Conservation (phyloP, 768 basidiomycete species). For the Agrocybe pediades region DNA sequence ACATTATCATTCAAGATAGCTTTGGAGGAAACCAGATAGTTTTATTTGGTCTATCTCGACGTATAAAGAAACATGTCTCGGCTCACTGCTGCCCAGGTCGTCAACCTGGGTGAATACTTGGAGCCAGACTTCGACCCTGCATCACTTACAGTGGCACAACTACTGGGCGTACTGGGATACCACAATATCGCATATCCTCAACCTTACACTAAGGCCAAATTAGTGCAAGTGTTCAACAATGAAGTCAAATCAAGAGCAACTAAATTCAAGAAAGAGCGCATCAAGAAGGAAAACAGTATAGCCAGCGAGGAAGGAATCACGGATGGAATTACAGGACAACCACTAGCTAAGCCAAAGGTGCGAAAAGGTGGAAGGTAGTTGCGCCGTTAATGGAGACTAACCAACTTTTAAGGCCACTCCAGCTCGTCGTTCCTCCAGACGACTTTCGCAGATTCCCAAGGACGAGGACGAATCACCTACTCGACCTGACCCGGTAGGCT, state of each 20-base stretch:
- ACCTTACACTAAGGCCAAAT: slow-evolving; percentile 75
- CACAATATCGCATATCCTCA: slow-evolving; percentile 77
- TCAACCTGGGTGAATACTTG: slow-evolving; percentile 76
- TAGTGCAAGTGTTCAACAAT: slow-evolving; percentile 76
- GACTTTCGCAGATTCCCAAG: slow-evolving; percentile 63
- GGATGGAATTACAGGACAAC: slow-evolving; percentile 81
- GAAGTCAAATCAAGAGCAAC: slow-evolving; percentile 64
- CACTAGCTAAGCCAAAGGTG: slow-evolving; percentile 54
- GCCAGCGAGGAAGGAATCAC: slow-evolving; percentile 84
- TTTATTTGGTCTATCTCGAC: not conserved
- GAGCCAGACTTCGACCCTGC: slow-evolving; percentile 76
- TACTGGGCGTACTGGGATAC: slow-evolving; percentile 74
- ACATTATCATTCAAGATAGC: not conserved
- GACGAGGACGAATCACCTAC: slow-evolving; percentile 40
- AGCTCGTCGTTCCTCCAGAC: slow-evolving; percentile 50
- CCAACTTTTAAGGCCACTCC: slow-evolving; percentile 6
- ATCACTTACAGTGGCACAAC: slow-evolving; percentile 76
- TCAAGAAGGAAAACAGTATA: slow-evolving; percentile 66
- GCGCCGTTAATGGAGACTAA: slow-evolving; percentile 1
- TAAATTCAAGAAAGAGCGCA: slow-evolving; percentile 63
- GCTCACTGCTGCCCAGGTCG: slow-evolving; percentile 76
- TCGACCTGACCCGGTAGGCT: slow-evolving; percentile 59
- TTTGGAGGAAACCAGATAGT: not conserved
- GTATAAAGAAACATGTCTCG: slow-evolving; percentile 57
- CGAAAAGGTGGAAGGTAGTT: not conserved